Evolutionary conservation across 805 yeast species (phyloP).

Genomic region (Metschnikowia borealis): DNA sequence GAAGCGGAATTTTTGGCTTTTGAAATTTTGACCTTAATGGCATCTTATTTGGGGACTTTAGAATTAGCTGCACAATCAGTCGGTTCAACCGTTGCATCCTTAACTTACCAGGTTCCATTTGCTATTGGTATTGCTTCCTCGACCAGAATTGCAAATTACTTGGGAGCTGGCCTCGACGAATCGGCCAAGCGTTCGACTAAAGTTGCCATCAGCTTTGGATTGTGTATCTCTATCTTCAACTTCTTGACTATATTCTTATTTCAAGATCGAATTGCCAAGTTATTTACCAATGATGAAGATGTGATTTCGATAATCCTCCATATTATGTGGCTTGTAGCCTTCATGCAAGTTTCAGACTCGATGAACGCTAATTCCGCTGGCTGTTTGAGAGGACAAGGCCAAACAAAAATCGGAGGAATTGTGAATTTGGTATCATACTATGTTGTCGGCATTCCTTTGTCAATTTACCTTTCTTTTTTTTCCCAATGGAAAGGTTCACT

Average conservation of each 20-base stretch:
- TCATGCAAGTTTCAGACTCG: constrained; percentile 69
- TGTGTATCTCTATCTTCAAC: constrained; percentile 31
- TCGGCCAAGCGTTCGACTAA: constrained; percentile 35
- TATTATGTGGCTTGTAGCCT: constrained; percentile 59
- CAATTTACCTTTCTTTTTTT: constrained; percentile 51
- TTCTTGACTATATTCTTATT: constrained; percentile 29
- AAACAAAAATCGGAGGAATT: constrained; percentile 59
- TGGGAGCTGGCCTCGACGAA: constrained; percentile 43
- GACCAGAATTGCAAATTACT: constrained; percentile 53
- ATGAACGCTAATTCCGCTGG: constrained; percentile 72
- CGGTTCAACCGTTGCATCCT: constrained; percentile 37
- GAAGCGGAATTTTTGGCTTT: constrained; percentile 60
- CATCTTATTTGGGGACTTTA: constrained; percentile 51
- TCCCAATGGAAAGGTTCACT: constrained; percentile 44
- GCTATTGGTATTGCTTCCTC: constrained; percentile 57
- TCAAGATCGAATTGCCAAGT: constrained; percentile 30
- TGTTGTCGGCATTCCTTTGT: constrained; percentile 58
- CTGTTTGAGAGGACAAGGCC: constrained; percentile 74
- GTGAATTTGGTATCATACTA: constrained; percentile 57
- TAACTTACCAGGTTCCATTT: constrained; percentile 55
- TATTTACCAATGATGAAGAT: constrained; percentile 58
- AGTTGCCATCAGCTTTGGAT: constrained; percentile 36
- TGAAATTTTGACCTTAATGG: constrained; percentile 51
- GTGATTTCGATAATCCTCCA: constrained; percentile 49
- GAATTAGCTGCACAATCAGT: constrained; percentile 52